A percentile compares a stretch with the other conserved stretches of the same genome.
phyloP scores from a whole-genome alignment of 2,329 filamentous ascomycete species.

The Cytospora piceae region DNA sequence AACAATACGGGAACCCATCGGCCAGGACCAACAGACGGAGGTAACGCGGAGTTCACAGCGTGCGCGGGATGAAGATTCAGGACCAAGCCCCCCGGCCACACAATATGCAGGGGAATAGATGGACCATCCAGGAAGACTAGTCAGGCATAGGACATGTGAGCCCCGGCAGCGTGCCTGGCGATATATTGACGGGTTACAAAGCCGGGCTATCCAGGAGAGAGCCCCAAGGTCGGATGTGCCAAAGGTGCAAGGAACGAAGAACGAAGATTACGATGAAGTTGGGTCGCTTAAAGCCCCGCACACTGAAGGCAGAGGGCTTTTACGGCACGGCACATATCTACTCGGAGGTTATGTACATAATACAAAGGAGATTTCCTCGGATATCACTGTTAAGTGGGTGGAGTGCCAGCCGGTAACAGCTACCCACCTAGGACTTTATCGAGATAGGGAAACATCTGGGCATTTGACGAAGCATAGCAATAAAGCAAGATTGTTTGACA shows the following conservation, averaged over 20 bases:
- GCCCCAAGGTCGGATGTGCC: not conserved
- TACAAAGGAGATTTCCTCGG: not conserved
- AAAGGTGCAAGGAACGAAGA: not conserved
- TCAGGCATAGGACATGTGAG: not conserved
- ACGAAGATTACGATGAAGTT: not conserved
- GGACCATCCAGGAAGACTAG: not conserved
- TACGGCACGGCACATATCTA: not conserved
- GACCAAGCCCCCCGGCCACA: not conserved
- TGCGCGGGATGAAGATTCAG: not conserved
- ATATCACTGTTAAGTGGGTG: not conserved
- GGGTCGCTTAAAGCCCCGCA: not conserved
- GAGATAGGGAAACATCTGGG: not conserved
- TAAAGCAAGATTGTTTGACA: not conserved
- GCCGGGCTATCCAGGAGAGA: not conserved
- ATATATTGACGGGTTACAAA: not conserved
- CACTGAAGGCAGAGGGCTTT: not conserved
- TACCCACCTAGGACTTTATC: not conserved
- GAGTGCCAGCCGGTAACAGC: not conserved
- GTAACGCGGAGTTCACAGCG: not conserved
- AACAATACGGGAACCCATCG: not conserved
- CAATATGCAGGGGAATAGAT: not conserved
- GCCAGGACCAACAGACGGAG: not conserved
- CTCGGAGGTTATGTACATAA: not conserved
- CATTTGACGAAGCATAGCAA: not conserved
- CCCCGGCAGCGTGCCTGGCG: not conserved